Evolutionary conservation across 352 stramenopile species (phyloP).

Genomic region (Phytopythium chamaehyphon): DNA sequence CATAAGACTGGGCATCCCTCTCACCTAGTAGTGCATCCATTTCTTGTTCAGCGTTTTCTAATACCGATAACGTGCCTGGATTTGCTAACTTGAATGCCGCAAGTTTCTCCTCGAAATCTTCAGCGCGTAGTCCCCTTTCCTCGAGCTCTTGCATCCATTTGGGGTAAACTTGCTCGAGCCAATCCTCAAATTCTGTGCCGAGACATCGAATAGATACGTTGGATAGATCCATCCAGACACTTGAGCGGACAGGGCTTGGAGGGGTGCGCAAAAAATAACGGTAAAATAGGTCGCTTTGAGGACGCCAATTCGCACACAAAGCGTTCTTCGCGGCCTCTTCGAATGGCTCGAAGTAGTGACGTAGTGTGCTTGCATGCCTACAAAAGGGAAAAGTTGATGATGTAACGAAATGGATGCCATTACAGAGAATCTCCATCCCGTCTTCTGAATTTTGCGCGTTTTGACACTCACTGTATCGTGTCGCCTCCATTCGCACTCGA

Average conservation of each 20-base stretch:
- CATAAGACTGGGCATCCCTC: conserved; percentile 59
- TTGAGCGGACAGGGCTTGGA: conserved; percentile 21
- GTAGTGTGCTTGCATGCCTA: conserved; percentile 18
- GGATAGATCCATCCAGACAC: conserved; percentile 48
- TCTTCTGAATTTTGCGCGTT: no score
- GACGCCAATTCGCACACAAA: conserved; percentile 44
- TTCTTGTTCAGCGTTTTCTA: conserved; percentile 31
- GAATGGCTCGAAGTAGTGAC: conserved; percentile 27
- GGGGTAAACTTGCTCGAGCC: conserved; percentile 65
- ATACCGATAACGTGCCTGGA: conserved; percentile 26
- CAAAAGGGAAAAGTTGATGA: conserved; percentile 33
- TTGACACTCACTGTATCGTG: no score
- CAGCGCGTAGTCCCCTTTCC: conserved; percentile 54
- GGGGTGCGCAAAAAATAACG: conserved; percentile 51
- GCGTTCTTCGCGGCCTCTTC: conserved; percentile 16
- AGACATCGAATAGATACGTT: conserved; percentile 40
- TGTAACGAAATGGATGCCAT: conserved; percentile 32
- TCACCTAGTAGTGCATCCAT: conserved; percentile 46
- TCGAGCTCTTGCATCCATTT: conserved; percentile 70
- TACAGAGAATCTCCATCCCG: conserved; percentile 56
- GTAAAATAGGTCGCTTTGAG: conserved; percentile 60
- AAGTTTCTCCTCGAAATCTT: conserved; percentile 66
- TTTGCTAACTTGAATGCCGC: conserved; percentile 51
- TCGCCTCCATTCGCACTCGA: conserved; percentile 28
- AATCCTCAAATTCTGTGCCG: conserved; percentile 53